phyloP scores from a whole-genome alignment of 2,329 filamentous ascomycete genomes.

The Fusarium sp. region DNA sequence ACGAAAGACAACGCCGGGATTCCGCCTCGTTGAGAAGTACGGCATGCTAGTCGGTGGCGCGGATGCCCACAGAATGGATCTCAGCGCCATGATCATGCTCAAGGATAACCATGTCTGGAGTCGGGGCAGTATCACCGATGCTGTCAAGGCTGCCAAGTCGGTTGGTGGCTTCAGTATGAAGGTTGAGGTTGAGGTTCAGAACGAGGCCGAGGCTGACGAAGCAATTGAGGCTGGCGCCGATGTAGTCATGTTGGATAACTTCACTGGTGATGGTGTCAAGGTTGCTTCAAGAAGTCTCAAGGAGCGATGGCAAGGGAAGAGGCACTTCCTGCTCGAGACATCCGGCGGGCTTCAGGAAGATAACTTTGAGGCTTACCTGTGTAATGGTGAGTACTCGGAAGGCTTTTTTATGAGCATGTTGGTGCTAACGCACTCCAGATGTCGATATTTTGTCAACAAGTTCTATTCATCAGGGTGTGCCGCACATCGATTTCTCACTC shows the following conservation, averaged over 20 bases:
- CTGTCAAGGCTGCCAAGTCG: constrained; percentile 83
- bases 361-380: constrained; percentile 86
- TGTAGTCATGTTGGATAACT: constrained; percentile 98
- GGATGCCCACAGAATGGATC: constrained; percentile 90
- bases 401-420: background rate
- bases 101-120: constrained; percentile 99
- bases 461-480: constrained; percentile 94
- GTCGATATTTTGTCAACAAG: constrained; percentile 97
- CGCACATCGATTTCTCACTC: constrained; percentile 94
- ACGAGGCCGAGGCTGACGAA: constrained; percentile 87
- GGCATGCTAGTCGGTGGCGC: constrained; percentile 95
- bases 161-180: constrained; percentile 92
- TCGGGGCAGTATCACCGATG: constrained; percentile 84
- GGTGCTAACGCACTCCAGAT: constrained; percentile 62
- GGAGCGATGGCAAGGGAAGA: constrained; percentile 79
- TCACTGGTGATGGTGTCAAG: constrained; percentile 81
- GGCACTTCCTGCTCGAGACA: constrained; percentile 86
- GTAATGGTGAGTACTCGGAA: constrained; percentile 64
- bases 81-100: constrained; percentile 96
- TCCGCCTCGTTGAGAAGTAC: constrained; percentile 96
- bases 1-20: constrained; percentile 95
- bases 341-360: constrained; percentile 88
- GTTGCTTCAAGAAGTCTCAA: constrained; percentile 80
- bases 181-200: constrained; percentile 95
- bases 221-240: constrained; percentile 92